phyloP scores from a whole-genome alignment of 805 yeast genomes.

The Brettanomyces naardenensis region DNA sequence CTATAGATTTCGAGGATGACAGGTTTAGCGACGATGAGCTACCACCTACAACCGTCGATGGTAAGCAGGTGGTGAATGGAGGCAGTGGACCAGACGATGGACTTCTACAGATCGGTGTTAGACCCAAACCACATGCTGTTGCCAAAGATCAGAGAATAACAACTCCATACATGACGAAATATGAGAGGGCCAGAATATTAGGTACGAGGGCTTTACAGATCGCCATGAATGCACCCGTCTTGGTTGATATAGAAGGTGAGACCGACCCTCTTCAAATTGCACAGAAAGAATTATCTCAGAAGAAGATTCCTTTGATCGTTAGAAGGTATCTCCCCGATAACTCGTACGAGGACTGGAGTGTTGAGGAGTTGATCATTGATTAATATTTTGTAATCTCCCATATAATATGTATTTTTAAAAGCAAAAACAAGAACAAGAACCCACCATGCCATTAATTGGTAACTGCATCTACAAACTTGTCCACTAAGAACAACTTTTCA shows the following conservation, averaged over 20 bases:
- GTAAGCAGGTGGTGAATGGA: slow-evolving; percentile 64
- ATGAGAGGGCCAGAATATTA: slow-evolving; percentile 94
- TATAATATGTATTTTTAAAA: slow-evolving; percentile 30
- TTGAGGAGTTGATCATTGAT: slow-evolving; percentile 93
- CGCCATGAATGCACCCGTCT: slow-evolving; percentile 96
- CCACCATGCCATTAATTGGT: slow-evolving; percentile 1
- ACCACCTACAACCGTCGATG: slow-evolving; percentile 51
- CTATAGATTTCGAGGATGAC: slow-evolving; percentile 23
- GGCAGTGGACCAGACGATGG: slow-evolving; percentile 47
- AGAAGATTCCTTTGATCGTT: slow-evolving; percentile 90
- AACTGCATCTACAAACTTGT: slow-evolving; percentile 46
- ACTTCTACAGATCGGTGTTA: slow-evolving; percentile 31
- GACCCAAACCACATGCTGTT: slow-evolving; percentile 51
- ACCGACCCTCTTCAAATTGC: slow-evolving; percentile 98
- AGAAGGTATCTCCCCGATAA: slow-evolving; percentile 97
- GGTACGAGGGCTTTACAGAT: slow-evolving; percentile 98
- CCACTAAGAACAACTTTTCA: slow-evolving; percentile 49
- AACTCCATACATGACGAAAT: slow-evolving; percentile 98
- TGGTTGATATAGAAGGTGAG: slow-evolving; percentile 97
- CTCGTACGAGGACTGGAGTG: slow-evolving; percentile 97
- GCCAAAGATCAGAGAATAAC: slow-evolving; percentile 85
- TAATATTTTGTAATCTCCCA: too few species aligned
- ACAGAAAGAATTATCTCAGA: slow-evolving; percentile 90
- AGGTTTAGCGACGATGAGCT: slow-evolving; percentile 33
- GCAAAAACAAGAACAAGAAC: background rate